A percentile compares a stretch with the other conserved stretches of the same genome.
phyloP scores from a whole-genome alignment of 176 grass and related monocot genomes.

The Aegilops umbellulata region DNA sequence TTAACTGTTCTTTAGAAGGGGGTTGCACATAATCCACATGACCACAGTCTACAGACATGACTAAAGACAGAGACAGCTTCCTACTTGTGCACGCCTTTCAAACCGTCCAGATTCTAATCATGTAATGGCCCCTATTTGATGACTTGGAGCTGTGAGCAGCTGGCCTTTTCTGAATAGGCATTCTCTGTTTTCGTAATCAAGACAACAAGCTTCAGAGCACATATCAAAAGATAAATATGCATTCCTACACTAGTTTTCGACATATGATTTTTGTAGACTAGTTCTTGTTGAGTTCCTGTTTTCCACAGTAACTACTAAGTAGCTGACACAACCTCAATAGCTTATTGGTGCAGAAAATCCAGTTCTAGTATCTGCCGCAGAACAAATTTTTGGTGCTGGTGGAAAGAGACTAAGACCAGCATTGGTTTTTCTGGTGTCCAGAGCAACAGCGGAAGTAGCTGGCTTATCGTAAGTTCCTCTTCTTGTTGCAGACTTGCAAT shows the following conservation, averaged over 20 bases:
- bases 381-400: constrained; percentile 97
- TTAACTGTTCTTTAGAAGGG: constrained; percentile 5
- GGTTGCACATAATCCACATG: not conserved
- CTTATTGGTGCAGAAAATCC: constrained; percentile 96
- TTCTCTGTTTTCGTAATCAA: not conserved
- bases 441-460: constrained; percentile 72
- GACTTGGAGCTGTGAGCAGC: constrained; percentile 19
- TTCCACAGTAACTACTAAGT: constrained; percentile 18
- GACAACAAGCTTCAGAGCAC: not conserved
- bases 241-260: not conserved
- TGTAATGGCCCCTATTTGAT: not conserved
- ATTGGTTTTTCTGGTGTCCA: constrained; percentile 96
- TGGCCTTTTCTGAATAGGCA: not conserved
- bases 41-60: not conserved
- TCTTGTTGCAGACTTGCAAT: not conserved
- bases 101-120: not conserved
- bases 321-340: constrained; percentile 48
- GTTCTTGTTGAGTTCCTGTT: not conserved
- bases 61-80: not conserved
- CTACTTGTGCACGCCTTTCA: not conserved
- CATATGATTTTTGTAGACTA: not conserved
- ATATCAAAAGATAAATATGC: not conserved
- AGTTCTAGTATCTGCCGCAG: constrained; percentile 78
- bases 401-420: constrained; percentile 93
- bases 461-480: constrained; percentile 67